Conservation (phyloP, 192 early-diverging fungal species). For the Jimgerdemannia lactiflua region DNA sequence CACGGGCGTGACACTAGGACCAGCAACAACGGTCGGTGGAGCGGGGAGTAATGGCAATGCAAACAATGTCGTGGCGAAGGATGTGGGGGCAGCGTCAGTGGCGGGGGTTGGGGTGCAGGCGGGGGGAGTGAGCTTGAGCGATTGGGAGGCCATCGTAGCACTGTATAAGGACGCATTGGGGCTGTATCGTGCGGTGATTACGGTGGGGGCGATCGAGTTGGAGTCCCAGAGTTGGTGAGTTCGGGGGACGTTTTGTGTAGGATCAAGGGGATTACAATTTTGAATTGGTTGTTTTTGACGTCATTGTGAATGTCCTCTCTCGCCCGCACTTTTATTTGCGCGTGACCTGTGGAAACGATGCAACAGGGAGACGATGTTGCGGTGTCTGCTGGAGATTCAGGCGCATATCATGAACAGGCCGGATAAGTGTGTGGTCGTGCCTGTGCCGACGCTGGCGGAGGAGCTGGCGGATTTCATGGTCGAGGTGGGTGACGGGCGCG, state of each 20-base stretch:
- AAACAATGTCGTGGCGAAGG: slow-evolving; percentile 24
- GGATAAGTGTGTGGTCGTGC: slow-evolving; percentile 34
- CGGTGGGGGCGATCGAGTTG: slow-evolving; percentile 47
- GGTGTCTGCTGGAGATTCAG: slow-evolving; percentile 61
- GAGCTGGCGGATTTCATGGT: slow-evolving; percentile 64
- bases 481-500: slow-evolving; percentile 42
- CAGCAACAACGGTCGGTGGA: neutral
- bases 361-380: slow-evolving; percentile 53
- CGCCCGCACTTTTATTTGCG: neutral
- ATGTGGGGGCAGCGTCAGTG: neutral
- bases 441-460: slow-evolving; percentile 36
- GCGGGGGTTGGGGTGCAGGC: slow-evolving; percentile 7
- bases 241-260: no score
- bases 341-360: slow-evolving; percentile 19
- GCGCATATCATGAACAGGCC: slow-evolving; percentile 48
- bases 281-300: no score
- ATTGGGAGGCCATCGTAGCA: slow-evolving; percentile 40
- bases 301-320: neutral
- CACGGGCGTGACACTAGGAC: neutral
- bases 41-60: no score
- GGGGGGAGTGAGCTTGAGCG: slow-evolving; percentile 7
- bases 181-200: slow-evolving; percentile 60
- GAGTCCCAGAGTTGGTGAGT: slow-evolving; percentile 53
- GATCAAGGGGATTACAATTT: no score
- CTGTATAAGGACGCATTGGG: slow-evolving; percentile 70